Base-by-base conservation (phyloP, 768 basidiomycete species). In the Leccinum disarticulatum region DNA sequence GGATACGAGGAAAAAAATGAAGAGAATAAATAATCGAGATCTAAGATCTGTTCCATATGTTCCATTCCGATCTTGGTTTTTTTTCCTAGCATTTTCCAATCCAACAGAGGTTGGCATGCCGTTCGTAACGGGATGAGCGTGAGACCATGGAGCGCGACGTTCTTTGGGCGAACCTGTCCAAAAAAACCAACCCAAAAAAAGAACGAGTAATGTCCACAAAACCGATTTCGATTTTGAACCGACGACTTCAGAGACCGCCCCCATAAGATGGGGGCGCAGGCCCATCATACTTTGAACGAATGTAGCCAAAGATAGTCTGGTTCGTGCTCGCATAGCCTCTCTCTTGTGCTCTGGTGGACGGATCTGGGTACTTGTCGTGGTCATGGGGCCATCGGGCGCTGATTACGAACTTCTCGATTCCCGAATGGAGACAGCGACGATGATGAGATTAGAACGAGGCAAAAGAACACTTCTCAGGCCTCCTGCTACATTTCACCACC, bases 371-470 rank as follows among this genome's bases (percentile, higher is more conserved):
- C 14, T 9, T 2, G 25, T 25, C 25, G 2, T 2, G 31, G 33
- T 48, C 41, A 43, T n/a, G 41, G 53, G 43, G 25, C 30, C n/a
- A 19, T 15, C 28, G 50, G 36, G 54, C 36, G 35, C 22, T 17
- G 54, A 63, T 49, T 38, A 43, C 51, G 54, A 51, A n/a, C 35
- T 35, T 46, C 43, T 55, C 19, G 25, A 19, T 14, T 55, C 52
- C 56, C 17, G 52, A 57, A 55, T 55, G 56, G 49, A 53, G 25
- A 48, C 47, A 48, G 54, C 43, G 17, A 54, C 52, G 50, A 57
- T 61, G 63, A 53, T 62, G 65, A 54, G 63, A 68, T 68, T 48
- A 49, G 65, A 63, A 35, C 38, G 31, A 41, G 30, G 14, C 47
- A 52, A 41, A 51, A 28, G 27, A n/a, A 33, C 52, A 13, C 14